These are phyloP conservation scores for Pythium folliculosum DNA, from an alignment of 352 stramenopile species.

Conservation along the genomic window DNA sequence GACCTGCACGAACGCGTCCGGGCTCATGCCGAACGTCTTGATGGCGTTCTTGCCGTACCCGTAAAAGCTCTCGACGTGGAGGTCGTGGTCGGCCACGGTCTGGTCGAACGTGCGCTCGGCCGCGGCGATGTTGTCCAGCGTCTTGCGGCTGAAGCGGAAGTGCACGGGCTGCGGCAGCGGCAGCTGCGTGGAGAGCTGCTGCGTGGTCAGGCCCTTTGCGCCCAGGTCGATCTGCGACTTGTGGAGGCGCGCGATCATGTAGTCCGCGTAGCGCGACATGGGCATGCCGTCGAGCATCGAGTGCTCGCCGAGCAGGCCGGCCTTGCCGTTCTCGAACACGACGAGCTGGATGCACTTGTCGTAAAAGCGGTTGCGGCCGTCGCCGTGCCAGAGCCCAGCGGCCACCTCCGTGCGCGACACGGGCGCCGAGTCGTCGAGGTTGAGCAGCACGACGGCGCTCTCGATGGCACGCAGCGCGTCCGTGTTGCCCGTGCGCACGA, in stretches of 20 bases:
- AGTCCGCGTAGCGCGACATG: conserved; percentile 74
- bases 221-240: conserved; percentile 54
- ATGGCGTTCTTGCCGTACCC: conserved; percentile 89
- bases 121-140: conserved; percentile 45
- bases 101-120: conserved; percentile 65
- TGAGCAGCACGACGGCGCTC: conserved; percentile 66
- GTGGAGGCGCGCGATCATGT: conserved; percentile 56
- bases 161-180: conserved; percentile 41
- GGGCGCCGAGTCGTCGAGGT: conserved; percentile 65
- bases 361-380: conserved; percentile 95
- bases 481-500: conserved; percentile 71
- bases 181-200: conserved; percentile 33
- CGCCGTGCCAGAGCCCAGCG: conserved; percentile 73
- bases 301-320: conserved; percentile 93
- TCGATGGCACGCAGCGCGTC: conserved; percentile 56
- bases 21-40: conserved; percentile 90
- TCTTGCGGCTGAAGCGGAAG: conserved; percentile 57
- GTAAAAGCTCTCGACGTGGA: conserved; percentile 87
- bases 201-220: conserved; percentile 38
- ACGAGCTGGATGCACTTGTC: conserved; percentile 98
- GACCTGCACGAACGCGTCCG: conserved; percentile 95
- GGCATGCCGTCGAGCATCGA: conserved; percentile 90
- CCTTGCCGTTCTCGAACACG: conserved; percentile 95
- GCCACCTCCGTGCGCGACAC: conserved; percentile 68
- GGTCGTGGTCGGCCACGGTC: conserved; percentile 85